Evolutionary conservation across 1,284 basidiomycete species (phyloP), one percentile per base, ranked within the genome.

Genomic region (Pisolithus thermaeus): DNA sequence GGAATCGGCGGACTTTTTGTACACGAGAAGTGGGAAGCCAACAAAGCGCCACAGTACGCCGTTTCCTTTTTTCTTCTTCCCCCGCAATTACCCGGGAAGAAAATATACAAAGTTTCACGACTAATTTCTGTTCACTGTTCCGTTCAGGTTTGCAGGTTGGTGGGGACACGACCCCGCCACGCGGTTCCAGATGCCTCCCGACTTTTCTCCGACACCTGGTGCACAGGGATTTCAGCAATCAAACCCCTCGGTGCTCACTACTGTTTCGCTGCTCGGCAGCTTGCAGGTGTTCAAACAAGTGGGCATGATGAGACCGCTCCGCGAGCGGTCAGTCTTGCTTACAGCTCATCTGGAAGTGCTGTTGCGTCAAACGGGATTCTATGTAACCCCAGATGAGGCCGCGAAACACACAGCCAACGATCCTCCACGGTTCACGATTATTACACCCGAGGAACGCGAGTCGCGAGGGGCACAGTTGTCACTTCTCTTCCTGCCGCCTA

Each of bases 161-260:
- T 99, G 94, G 92, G 96, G 97, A 44, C 93, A 98, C 68, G 83
- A 94, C 63, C 78, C 84, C 22, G 67, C 74, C 52, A 95, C 92
- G 37, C 86, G 97, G 38, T 99, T 99, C 74, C 75, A 83, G 53
- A 98, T 98, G 96, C 86, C 87, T 16, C 76, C 86, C 18, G 73
- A 69, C 47, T 99, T 97, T 70, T 80, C 81, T 38, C 87, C 94
- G 3, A 90, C 91, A 52, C 77, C 76, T 9, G 96, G 96, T 45
- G 97, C 97, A 1, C 89, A 92, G 65, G 95, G 95, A 30, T 98
- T 90, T 74, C 93, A 97, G 66, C 88, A 95, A 67, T 97, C 93
- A 27, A 97, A 97, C 71, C 94, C 96, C 3, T 87, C 84, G 53
- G 83, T 90, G 39, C 74, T 99, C 52, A 81, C 85, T 45, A 79